These are phyloP conservation scores for Yamadazyma endophytica DNA, from an alignment of 805 yeast genomes.

Conservation along the genomic window DNA sequence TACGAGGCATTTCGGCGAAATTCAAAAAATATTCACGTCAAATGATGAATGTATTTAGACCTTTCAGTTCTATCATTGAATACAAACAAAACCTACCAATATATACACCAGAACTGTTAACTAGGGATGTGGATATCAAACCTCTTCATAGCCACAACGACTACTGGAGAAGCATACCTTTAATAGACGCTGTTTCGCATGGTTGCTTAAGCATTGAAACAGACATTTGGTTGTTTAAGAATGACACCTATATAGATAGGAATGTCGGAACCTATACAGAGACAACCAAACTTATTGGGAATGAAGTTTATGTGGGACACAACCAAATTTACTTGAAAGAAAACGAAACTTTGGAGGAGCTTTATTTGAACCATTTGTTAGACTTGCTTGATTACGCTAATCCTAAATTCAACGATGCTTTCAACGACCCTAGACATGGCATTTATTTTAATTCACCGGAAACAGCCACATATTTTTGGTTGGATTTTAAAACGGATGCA, in stretches of 20 bases:
- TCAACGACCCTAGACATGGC: constrained; percentile 18
- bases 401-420: constrained; percentile 13
- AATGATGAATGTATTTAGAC: constrained; percentile 16
- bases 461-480: constrained; percentile 54
- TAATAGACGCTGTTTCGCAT: constrained; percentile 51
- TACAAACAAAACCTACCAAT: neutral
- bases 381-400: constrained; percentile 49
- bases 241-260: constrained; percentile 24
- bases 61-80: constrained; percentile 1
- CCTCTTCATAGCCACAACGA: constrained; percentile 67
- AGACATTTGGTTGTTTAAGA: constrained; percentile 54
- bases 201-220: constrained; percentile 63
- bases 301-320: constrained; percentile 61
- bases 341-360: constrained; percentile 40
- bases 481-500: constrained; percentile 62
- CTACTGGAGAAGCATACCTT: constrained; percentile 57
- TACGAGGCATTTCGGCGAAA: no score
- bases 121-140: constrained; percentile 35
- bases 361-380: constrained; percentile 54
- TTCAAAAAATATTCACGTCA: no score
- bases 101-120: constrained; percentile 21
- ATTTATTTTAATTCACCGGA: constrained; percentile 42
- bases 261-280: constrained; percentile 17
- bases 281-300: constrained; percentile 17
- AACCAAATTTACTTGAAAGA: constrained; percentile 43